Evolutionary conservation across 2,329 filamentous ascomycete genomes (phyloP).

Genomic region (Cladosporium sp.): DNA sequence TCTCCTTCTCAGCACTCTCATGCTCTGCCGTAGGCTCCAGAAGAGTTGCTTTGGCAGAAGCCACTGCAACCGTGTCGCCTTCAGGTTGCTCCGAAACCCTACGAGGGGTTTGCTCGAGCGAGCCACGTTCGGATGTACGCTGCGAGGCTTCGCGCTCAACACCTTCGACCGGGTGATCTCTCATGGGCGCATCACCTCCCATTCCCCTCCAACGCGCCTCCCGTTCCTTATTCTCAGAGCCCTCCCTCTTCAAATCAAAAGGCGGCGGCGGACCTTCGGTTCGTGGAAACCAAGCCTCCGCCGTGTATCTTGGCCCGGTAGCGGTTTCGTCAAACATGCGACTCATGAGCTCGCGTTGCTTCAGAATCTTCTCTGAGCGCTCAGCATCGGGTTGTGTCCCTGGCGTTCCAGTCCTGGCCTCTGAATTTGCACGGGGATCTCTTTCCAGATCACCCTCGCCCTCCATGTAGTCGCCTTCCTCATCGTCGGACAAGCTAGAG

Average conservation of each 20-base stretch:
- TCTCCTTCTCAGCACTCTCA: not conserved
- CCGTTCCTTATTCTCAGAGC: slow-evolving; percentile 8
- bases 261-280: not conserved
- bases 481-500: slow-evolving; percentile 12
- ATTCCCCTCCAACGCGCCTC: slow-evolving; percentile 10
- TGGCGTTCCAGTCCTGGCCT: slow-evolving; percentile 2
- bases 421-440: not conserved
- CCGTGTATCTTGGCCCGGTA: not conserved
- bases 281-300: slow-evolving; percentile 12
- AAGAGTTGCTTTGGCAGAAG: not conserved
- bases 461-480: slow-evolving; percentile 9
- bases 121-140: not conserved
- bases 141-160: not conserved
- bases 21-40: not conserved
- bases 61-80: not conserved
- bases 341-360: slow-evolving; percentile 28
- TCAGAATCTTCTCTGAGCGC: slow-evolving; percentile 1
- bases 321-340: slow-evolving; percentile 22
- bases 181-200: slow-evolving; percentile 1
- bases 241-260: slow-evolving; percentile 5
- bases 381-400: slow-evolving; percentile 4
- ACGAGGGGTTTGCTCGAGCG: not conserved
- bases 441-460: slow-evolving; percentile 1
- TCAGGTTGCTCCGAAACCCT: not conserved
- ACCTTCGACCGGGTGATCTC: not conserved